A percentile compares a stretch with the other conserved stretches of the same genome.
These are phyloP conservation scores for Trichoderma sp. DNA, from an alignment of 2,329 filamentous ascomycete species.

Conservation along the genomic window DNA sequence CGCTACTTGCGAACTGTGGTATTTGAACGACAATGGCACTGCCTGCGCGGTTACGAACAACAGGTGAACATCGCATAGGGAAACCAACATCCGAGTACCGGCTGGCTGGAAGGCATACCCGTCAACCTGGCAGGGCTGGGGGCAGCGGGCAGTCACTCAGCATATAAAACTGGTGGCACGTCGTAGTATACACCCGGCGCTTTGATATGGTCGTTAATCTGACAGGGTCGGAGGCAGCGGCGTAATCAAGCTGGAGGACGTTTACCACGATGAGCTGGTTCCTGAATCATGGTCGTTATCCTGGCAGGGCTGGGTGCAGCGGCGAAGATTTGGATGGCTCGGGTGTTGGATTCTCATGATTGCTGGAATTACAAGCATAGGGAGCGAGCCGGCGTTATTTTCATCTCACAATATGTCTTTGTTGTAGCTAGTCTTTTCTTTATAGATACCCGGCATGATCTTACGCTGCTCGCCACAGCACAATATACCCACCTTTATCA, in stretches of 20 bases:
- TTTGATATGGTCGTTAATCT: constrained; percentile 18
- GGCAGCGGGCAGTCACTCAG: constrained; percentile 14
- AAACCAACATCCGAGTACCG: not conserved
- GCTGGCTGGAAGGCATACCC: constrained; percentile 8
- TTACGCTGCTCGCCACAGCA: not conserved
- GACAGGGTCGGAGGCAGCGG: constrained; percentile 22
- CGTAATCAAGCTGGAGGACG: not conserved
- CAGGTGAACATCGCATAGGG: not conserved
- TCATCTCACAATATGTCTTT: not conserved
- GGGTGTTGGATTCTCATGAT: not conserved
- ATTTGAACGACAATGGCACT: not conserved
- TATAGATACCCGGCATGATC: not conserved
- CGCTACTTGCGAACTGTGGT: not conserved
- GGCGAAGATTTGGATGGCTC: constrained; percentile 10
- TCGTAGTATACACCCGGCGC: not conserved
- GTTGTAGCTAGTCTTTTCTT: not conserved
- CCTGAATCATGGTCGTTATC: constrained; percentile 21
- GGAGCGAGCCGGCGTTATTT: not conserved
- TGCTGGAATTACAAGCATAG: not conserved
- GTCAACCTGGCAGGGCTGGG: constrained; percentile 21
- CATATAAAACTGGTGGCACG: not conserved
- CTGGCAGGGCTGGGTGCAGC: constrained; percentile 22
- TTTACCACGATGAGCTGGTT: not conserved
- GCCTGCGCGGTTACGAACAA: not conserved
- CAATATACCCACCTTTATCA: not conserved